Evolutionary conservation across 805 yeast species (phyloP), one percentile per base, ranked within the genome.

Genomic region (Zygoascus ofunaensis): DNA sequence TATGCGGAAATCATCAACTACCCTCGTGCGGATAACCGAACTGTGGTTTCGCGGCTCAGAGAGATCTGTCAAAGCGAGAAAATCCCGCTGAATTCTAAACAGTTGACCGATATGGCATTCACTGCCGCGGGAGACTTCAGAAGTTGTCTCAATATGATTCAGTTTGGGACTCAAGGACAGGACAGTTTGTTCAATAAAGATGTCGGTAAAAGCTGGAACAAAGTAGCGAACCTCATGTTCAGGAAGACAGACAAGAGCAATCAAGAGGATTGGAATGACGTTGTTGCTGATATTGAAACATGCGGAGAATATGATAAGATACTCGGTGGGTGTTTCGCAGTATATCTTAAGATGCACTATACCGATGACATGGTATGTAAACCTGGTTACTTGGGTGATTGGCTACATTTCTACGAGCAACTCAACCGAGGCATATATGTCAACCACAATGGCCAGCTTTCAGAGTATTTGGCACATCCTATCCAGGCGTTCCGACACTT

Each of bases 81-180:
- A 1, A 35, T 83, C 4, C 54, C 55, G 0, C 52, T 79, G 4
- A 69, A 72, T 30, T 70, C 72, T 28, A 72, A 72, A 33, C 66
- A 72, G 19, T 53, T 92, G 15, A 73, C 78, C 14, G 84, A 82
- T 36, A 65, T 90, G 7, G 79, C 85, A 4, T 80, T 76, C 40
- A 59, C 78, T 1, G 76, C 87, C 32, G 87, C 84, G 50, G 85
- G 85, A 34, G 98, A 90, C 63, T 70, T 92, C 17, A 68, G 98
- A 52, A 84, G 87, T 22, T 82, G 95, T 61, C 69, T 90, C 34
- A 90, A 90, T 56, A 75, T 80, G 54, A 59, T 90, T 33, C 97
- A 90, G 53, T 89, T 90, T 56, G 70, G 67, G 36, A 63, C 44
- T 15, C 28, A 26, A 8, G n/a, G 24, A 12, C 43, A 39, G 22